Evolutionary conservation across 306 rosid species (phyloP), one percentile per base, ranked within the genome.

Genomic region (Mimosa bimucronata): DNA sequence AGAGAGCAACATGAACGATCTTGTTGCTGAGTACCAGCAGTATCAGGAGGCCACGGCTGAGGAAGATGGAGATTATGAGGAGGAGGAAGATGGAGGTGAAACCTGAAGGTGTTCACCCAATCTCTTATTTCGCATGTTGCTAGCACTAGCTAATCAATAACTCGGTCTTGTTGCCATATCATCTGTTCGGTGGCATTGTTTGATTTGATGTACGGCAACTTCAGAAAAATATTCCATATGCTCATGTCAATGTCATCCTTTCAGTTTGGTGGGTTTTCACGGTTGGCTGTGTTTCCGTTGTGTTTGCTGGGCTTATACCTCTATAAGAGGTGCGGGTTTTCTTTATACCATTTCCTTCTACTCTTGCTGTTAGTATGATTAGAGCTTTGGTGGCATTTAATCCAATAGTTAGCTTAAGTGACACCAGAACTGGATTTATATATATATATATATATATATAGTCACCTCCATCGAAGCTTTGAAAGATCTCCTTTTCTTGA

Each of bases 1-100:
- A 0, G 94, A 90, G 82, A 88, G 94, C 25, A 92, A 92, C 73
- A 90, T 92, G 97, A 92, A 92, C 55, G 97, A 90, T 65, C 97
- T 92, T 61, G 92, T 92, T 48, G 91, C 97, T 0, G 94, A 92
- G 80, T 90, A 92, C 76, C 97, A 92, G 70, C 97, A 90, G 48
- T 92, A 92, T 85, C 94, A 92, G 82, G 94, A 92, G 48, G 92
- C 92, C 60, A 29, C 82, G 0, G 85, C 78, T 28, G 90, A 83
- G 11, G 90, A 87, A 42, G 88, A 83, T 25, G 83, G 2, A 30
- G 87, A 90, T 11, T 85, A 76, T 60, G 94, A 79, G 53, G 88
- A 88, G 1, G 88, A 82, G 9, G 83, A n/a, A 41, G 77, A 42
- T 23, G 68, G 42, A 64, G 77, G 21, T n/a, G 89, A 88, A 53